Evolutionary conservation across 257 asterid species (phyloP), one percentile per base, ranked within the genome.

Genomic region (Vinca minor): DNA sequence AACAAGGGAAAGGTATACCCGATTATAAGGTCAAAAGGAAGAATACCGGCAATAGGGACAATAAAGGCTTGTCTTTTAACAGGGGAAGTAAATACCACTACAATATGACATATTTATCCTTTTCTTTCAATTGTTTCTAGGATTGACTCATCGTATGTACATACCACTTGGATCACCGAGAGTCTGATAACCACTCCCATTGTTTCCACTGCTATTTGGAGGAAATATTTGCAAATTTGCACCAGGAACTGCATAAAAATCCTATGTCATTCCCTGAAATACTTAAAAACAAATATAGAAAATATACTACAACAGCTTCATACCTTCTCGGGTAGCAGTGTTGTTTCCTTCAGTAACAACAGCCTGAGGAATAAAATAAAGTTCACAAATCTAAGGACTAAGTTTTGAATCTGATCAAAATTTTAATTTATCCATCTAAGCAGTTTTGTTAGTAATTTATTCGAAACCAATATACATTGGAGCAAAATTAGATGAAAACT

Each of bases 181-280:
- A 45, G 89, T 82, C 76, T 91, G 96, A 82, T 91, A 86, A 73
- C 94, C 88, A 55, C 72, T 84, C 72, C 80, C 78, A 58, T 68
- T 69, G 71, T 71, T 73, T 78, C 83, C 74, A 58, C 76, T 76
- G 73, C 59, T 82, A 81, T 70, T 83, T 66, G 94, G 95, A 42
- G 95, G 95, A 76, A 91, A 87, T 63, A 81, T 83, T 70, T 86
- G 95, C 83, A 86, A 77, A 75, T 84, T 91, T 72, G 88, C 92
- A 67, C 86, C 85, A 69, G 94, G 85, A 73, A 68, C 96, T 88
- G 71, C 76, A 82, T 25, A 70, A 44, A 39, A 54, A 28, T 32
- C 11, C 10, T 0, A 45, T n/a, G 38, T 62, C 41, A 69, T 36
- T 58, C 39, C 21, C 32, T 58, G 74, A 64, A 39, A 59, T 45